Conservation (phyloP, 768 basidiomycete species). For the Strobilomyces dryophilus region DNA sequence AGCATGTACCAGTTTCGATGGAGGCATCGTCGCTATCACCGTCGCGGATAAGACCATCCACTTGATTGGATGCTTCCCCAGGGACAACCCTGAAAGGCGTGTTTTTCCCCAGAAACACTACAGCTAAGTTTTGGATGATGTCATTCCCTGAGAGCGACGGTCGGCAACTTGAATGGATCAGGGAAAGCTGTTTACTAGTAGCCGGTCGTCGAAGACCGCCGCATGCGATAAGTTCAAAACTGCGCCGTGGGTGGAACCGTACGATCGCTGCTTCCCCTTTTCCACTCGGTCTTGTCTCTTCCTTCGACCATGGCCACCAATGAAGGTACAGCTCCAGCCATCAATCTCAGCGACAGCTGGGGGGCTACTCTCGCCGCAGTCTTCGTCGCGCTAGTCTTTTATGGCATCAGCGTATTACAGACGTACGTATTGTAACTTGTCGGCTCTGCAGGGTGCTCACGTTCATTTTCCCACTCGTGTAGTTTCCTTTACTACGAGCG, state of each 20-base stretch:
- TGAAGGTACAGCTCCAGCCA: neutral
- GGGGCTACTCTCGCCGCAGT: slow-evolving; percentile 21
- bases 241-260: neutral
- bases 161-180: too few species aligned
- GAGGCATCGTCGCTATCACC: neutral
- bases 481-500: slow-evolving; percentile 26
- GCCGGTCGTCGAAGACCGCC: slow-evolving; percentile 5
- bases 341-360: slow-evolving; percentile 15
- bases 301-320: slow-evolving; percentile 11
- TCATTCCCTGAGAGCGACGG: neutral
- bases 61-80: neutral
- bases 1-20: neutral
- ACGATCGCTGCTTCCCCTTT: neutral
- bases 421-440: slow-evolving; percentile 12
- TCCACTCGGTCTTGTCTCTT: neutral
- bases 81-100: neutral
- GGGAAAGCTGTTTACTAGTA: slow-evolving; percentile 3
- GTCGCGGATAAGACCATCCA: neutral
- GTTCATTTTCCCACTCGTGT: neutral
- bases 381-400: slow-evolving; percentile 20
- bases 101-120: neutral
- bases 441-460: neutral
- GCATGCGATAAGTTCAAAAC: slow-evolving; percentile 12
- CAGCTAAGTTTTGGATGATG: neutral
- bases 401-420: slow-evolving; percentile 24